Percentiles rank a stretch among this genome's conserved stretches.
Evolutionary conservation across 192 early-diverging fungal genomes (phyloP).

Genomic region (Backusella psychrophila): DNA sequence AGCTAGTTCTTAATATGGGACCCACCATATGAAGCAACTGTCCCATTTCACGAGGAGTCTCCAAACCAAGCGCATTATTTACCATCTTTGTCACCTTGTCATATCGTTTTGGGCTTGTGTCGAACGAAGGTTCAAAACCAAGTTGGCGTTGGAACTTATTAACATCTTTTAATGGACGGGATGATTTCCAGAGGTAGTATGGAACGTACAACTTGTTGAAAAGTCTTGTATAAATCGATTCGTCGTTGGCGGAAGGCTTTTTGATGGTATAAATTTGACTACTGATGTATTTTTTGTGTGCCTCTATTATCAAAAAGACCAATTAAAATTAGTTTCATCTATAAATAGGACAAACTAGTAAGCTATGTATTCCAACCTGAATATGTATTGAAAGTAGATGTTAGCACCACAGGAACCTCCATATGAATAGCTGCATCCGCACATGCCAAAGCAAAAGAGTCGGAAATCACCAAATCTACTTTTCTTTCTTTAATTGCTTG

Average conservation of each 20-base stretch:
- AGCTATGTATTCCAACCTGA: not conserved
- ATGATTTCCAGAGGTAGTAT: not conserved
- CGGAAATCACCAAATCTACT: not conserved
- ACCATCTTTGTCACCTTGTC: conserved; percentile 6
- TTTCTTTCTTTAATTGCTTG: not conserved
- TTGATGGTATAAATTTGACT: not conserved
- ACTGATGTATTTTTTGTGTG: not conserved
- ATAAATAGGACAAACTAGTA: not conserved
- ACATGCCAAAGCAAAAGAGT: not conserved
- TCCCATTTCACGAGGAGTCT: conserved; percentile 12
- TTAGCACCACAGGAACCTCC: not conserved
- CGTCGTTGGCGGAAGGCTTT: not conserved
- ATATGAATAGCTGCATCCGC: conserved; percentile 1
- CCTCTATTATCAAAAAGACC: not conserved
- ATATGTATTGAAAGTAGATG: not conserved
- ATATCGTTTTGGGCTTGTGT: not conserved
- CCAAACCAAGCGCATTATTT: conserved; percentile 26
- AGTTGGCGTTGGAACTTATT: not conserved
- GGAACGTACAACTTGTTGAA: not conserved
- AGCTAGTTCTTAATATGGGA: conserved; percentile 30
- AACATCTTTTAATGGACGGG: not conserved
- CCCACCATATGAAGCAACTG: conserved; percentile 29
- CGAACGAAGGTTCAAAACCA: not conserved
- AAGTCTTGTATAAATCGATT: not conserved
- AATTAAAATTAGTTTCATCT: not conserved